These are phyloP conservation scores for Plantago elongata DNA, from an alignment of 257 asterid species.

Conservation along the genomic window DNA sequence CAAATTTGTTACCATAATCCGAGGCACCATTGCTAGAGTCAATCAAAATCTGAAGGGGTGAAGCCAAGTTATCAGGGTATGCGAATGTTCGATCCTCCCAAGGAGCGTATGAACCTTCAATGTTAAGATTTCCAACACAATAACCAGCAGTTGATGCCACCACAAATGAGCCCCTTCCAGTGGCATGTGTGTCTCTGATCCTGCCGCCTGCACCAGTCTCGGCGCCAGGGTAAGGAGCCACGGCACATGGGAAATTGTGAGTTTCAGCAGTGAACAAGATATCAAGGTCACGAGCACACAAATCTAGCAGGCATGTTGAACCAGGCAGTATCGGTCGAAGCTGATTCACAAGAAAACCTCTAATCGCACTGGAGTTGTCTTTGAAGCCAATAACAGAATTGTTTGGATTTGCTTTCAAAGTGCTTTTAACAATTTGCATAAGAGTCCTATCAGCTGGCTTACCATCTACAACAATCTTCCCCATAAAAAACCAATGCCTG, in stretches of 20 bases:
- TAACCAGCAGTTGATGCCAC: slow-evolving; percentile 93
- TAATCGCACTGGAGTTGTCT: slow-evolving; percentile 94
- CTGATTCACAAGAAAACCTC: slow-evolving; percentile 67
- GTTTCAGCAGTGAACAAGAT: slow-evolving; percentile 91
- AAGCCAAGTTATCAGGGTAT: slow-evolving; percentile 76
- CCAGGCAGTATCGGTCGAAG: slow-evolving; percentile 71
- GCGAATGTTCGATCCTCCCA: slow-evolving; percentile 85
- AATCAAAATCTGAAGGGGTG: slow-evolving; percentile 81
- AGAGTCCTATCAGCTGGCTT: slow-evolving; percentile 60
- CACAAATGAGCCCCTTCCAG: slow-evolving; percentile 87
- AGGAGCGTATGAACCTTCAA: slow-evolving; percentile 85
- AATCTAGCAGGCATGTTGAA: slow-evolving; percentile 53
- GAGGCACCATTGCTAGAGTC: slow-evolving; percentile 97
- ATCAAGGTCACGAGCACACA: slow-evolving; percentile 50
- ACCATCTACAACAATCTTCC: slow-evolving; percentile 76
- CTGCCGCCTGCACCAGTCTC: slow-evolving; percentile 99
- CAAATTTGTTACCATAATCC: slow-evolving; percentile 89
- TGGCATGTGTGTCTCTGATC: slow-evolving; percentile 93
- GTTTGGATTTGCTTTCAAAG: slow-evolving; percentile 72
- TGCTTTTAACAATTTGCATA: slow-evolving; percentile 87
- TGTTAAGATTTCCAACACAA: slow-evolving; percentile 85
- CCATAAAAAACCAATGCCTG: slow-evolving; percentile 93
- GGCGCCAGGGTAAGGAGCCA: slow-evolving; percentile 98
- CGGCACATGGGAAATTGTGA: slow-evolving; percentile 96
- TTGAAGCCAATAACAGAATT: slow-evolving; percentile 93